Evolutionary conservation across 805 yeast species (phyloP), one percentile per base, ranked within the genome.

Genomic region (Candida namnaoensis): DNA sequence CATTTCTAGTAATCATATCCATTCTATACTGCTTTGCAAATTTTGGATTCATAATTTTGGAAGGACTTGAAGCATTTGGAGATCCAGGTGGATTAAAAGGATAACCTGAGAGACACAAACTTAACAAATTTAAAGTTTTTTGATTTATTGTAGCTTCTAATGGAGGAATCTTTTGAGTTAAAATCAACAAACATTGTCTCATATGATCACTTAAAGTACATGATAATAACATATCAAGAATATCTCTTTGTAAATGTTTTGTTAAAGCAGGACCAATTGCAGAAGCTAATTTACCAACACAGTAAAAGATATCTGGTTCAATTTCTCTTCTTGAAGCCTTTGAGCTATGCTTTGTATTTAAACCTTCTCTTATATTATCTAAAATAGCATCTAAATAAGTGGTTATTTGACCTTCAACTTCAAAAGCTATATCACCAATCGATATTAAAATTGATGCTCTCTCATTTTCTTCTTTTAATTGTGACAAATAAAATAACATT

Each of bases 251-350:
- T 42, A 93, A 65, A 57, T 87, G 88, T 55, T 91, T 93, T 0
- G 96, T 86, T 42, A 91, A 67, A 0, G 96, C 95, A 11, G 96
- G 95, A 0, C 97, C 97, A 13, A 91, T 87, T 0, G 98, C 91
- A 25, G 74, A 72, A 0, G 96, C 90, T 33, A 93, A 64, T 61
- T 87, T 84, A 0, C 95, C 87, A 36, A 91, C 72, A 57, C 98
- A 93, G 51, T 84, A 86, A 53, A 90, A 91, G 19, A 91, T 76
- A 1, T 95, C 88, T 0, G 86, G 82, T 49, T 87, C 95, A 36
- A 83, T 78, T 38, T 83, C 88, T 54, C 78, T 82, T 47, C 78
- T 76, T 14, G 62, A 61, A 12, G 33, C n/a, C 41, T 59, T 61
- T 1, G 56, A 47, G 28, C 76, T 66, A 32, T 53, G 59, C 42